These are phyloP conservation scores for Chlorella variabilis DNA, from an alignment of 163 green algal species.

Conservation along the genomic window DNA sequence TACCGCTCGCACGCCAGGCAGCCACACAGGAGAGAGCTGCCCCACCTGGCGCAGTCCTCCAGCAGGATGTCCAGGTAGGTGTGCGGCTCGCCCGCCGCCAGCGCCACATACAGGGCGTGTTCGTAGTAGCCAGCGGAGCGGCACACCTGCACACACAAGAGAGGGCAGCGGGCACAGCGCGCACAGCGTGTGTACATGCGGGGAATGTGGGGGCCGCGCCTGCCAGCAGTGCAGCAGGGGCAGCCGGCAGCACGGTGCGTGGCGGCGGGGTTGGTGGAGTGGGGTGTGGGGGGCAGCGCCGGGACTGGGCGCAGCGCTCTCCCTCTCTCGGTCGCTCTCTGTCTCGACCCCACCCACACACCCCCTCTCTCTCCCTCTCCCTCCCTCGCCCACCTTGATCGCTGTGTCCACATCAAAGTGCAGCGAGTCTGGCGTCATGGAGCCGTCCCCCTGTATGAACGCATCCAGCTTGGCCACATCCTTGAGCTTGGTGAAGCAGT, in stretches of 20 bases:
- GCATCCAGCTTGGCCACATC: constrained; percentile 80
- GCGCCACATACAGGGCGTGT: constrained; percentile 88
- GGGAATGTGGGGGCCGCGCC: too few species aligned
- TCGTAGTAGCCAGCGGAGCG: constrained; percentile 85
- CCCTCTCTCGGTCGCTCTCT: too few species aligned
- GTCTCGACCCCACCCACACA: too few species aligned
- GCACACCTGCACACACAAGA: constrained; percentile 65
- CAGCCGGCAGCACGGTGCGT: too few species aligned
- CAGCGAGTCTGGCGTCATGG: background rate
- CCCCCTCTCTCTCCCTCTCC: too few species aligned
- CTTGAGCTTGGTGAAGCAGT: constrained; percentile 89
- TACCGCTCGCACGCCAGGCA: too few species aligned
- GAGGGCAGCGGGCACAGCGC: background rate
- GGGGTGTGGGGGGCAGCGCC: background rate
- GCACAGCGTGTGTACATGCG: too few species aligned
- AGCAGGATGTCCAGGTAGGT: constrained; percentile 82
- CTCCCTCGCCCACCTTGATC: constrained; percentile 39
- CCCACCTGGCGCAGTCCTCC: constrained; percentile 36
- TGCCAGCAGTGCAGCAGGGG: too few species aligned
- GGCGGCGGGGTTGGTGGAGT: background rate
- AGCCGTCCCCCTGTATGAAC: constrained; percentile 67
- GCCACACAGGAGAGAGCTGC: too few species aligned
- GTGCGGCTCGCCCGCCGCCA: constrained; percentile 65
- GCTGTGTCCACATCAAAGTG: constrained; percentile 45
- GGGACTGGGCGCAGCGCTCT: background rate